Evolutionary conservation across 106 monocot genomes (phyloP).

Genomic region (Ottelia alismoides): DNA sequence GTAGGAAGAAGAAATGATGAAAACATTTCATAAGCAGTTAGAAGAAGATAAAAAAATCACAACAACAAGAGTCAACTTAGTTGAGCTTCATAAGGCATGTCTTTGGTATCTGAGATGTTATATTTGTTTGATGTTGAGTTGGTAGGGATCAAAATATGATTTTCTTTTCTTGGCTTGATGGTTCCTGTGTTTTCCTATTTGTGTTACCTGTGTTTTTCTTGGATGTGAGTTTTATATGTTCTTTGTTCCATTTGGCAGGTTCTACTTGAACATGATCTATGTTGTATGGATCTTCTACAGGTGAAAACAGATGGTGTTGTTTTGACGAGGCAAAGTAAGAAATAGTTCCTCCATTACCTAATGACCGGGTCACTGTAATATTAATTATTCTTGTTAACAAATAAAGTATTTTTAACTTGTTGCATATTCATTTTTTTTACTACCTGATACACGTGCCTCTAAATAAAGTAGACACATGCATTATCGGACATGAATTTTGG

Average conservation of each 20-base stretch:
- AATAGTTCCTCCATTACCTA: neutral
- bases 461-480: too few relatives aligned
- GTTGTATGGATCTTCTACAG: constrained; percentile 69
- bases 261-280: constrained; percentile 66
- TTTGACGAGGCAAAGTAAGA: constrained; percentile 38
- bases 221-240: too few relatives aligned
- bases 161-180: neutral
- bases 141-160: constrained; percentile 1
- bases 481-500: too few relatives aligned
- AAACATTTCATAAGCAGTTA: constrained; percentile 76
- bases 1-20: too few relatives aligned
- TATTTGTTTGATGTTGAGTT: neutral
- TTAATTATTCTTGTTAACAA: too few relatives aligned
- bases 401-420: too few relatives aligned
- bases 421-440: too few relatives aligned
- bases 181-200: too few relatives aligned
- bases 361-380: too few relatives aligned
- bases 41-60: constrained; percentile 86
- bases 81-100: constrained; percentile 75
- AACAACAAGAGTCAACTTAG: constrained; percentile 73
- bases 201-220: too few relatives aligned
- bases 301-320: constrained; percentile 63
- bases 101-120: neutral
- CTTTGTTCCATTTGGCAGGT: too few relatives aligned
- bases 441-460: too few relatives aligned